These are phyloP conservation scores for Gentiana straminea DNA, from an alignment of 257 asterid genomes.

Conservation along the genomic window DNA sequence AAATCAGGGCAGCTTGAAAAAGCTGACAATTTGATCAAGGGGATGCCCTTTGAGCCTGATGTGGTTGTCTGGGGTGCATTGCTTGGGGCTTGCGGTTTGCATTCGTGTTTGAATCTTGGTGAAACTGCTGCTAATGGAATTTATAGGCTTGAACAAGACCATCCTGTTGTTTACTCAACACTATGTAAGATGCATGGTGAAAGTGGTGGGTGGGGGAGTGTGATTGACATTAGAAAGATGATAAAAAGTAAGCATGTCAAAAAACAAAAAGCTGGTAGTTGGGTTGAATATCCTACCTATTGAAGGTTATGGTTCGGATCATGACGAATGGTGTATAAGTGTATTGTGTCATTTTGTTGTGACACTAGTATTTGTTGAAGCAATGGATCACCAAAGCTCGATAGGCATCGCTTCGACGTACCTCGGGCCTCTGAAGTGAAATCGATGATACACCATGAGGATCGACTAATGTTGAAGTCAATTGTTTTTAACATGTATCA, in stretches of 20 bases:
- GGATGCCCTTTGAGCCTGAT: slow-evolving; percentile 72
- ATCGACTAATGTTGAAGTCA: no score
- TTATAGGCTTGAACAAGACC: slow-evolving; percentile 35
- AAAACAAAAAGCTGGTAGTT: slow-evolving; percentile 69
- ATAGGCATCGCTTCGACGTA: no score
- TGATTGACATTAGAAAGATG: slow-evolving; percentile 33
- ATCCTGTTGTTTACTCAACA: slow-evolving; percentile 50
- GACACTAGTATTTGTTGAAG: no score
- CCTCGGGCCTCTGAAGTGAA: no score
- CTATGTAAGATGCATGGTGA: slow-evolving; percentile 46
- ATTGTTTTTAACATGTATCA: no score
- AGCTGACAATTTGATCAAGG: slow-evolving; percentile 40
- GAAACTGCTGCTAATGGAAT: slow-evolving; percentile 53
- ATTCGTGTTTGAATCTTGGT: slow-evolving; percentile 42
- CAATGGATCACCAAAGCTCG: no score
- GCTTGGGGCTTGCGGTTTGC: slow-evolving; percentile 61
- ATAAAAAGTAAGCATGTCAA: slow-evolving; percentile 24
- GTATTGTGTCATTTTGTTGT: no score
- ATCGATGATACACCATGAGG: no score
- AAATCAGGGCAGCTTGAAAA: slow-evolving; percentile 58
- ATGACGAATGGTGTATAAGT: no score
- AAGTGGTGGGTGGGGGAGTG: slow-evolving; percentile 32
- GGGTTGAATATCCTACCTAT: slow-evolving; percentile 29
- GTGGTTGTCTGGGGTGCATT: slow-evolving; percentile 73
- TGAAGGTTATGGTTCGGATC: no score